These are phyloP conservation scores for Yamadazyma tumulicola DNA, from an alignment of 805 yeast genomes.

Conservation along the genomic window DNA sequence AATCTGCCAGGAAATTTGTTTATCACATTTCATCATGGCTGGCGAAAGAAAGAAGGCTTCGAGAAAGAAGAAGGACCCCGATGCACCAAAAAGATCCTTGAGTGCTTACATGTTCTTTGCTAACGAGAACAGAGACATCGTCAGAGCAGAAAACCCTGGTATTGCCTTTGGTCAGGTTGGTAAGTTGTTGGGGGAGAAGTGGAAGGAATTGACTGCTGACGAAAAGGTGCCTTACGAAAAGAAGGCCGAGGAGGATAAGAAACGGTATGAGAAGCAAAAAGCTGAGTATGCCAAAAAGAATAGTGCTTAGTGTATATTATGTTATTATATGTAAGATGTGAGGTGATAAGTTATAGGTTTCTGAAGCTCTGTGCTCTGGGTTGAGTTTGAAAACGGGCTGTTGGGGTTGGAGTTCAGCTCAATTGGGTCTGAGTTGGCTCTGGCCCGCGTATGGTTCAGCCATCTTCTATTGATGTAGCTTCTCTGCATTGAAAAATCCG, in stretches of 20 bases:
- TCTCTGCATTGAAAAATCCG: no score
- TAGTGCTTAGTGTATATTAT: no score
- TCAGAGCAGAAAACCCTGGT: slow-evolving; percentile 95
- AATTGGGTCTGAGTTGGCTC: no score
- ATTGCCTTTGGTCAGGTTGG: slow-evolving; percentile 95
- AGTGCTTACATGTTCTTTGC: slow-evolving; percentile 99
- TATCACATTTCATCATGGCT: slow-evolving; percentile 4
- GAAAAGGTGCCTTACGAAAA: slow-evolving; percentile 88
- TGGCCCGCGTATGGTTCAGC: no score
- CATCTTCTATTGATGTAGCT: no score
- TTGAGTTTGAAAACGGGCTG: no score
- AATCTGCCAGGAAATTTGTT: no score
- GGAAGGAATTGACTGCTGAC: slow-evolving; percentile 85
- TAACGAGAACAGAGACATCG: slow-evolving; percentile 93
- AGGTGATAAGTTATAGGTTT: no score
- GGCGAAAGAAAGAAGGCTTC: slow-evolving; percentile 42
- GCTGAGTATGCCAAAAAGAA: slow-evolving; percentile 63
- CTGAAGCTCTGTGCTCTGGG: no score
- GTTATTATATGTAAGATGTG: no score
- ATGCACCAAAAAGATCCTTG: slow-evolving; percentile 98
- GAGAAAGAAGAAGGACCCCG: slow-evolving; percentile 73
- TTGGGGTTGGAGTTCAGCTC: no score
- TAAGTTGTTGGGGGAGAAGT: slow-evolving; percentile 88
- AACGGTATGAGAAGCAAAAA: slow-evolving; percentile 95
- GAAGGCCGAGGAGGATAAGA: slow-evolving; percentile 94